phyloP scores from a whole-genome alignment of 148 eudicot genomes.

The Fagopyrum tataricum region DNA sequence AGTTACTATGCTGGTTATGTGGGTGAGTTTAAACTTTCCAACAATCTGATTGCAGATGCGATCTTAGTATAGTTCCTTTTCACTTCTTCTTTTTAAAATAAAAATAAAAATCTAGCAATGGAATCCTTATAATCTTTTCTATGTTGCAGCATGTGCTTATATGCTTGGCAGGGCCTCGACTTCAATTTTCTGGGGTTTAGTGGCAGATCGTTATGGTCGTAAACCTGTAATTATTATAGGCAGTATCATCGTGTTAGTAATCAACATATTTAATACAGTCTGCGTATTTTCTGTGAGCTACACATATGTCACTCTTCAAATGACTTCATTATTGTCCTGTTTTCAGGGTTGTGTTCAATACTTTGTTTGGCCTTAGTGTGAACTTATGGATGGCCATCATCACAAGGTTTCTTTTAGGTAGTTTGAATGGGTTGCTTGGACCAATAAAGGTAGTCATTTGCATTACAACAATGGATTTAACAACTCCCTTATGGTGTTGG shows the following conservation, averaged over 20 bases:
- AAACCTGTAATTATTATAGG: conserved; percentile 78
- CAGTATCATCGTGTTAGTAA: conserved; percentile 39
- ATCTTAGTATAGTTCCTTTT: neutral
- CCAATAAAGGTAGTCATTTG: conserved; percentile 61
- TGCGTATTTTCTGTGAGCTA: neutral
- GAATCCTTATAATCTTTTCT: neutral
- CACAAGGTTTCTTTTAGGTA: conserved; percentile 76
- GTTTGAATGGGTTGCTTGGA: conserved; percentile 75
- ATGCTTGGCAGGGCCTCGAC: conserved; percentile 88
- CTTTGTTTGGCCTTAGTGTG: conserved; percentile 79
- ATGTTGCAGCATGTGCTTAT: conserved; percentile 51
- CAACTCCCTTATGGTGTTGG: neutral
- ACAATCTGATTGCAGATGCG: neutral
- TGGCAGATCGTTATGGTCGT: conserved; percentile 91
- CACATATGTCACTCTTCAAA: neutral
- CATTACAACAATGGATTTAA: neutral
- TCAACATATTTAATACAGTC: neutral
- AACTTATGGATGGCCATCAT: conserved; percentile 89
- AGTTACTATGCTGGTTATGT: conserved; percentile 87
- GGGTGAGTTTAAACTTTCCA: conserved; percentile 29
- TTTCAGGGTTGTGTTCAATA: conserved; percentile 71
- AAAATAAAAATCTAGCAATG: neutral
- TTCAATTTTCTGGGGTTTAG: conserved; percentile 71
- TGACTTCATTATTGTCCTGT: neutral
- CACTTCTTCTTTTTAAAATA: neutral